Base-by-base conservation (phyloP, 2,329 filamentous ascomycete species). In the Biscogniauxia marginata region DNA sequence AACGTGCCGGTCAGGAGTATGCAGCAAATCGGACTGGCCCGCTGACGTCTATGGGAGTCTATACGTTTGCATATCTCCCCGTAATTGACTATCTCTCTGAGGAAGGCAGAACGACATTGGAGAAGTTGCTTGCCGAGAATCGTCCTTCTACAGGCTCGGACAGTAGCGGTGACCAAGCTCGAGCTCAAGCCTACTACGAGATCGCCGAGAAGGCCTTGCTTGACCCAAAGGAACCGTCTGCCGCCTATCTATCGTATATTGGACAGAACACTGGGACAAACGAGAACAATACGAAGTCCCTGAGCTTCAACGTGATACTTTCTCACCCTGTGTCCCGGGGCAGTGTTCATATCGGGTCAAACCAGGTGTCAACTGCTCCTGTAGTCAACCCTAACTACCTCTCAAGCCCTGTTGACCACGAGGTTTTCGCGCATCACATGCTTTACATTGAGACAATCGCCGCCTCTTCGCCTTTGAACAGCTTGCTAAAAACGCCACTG, bases 1-100 rank as follows among this genome's bases (percentile, higher is more conserved):
- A 23, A 1, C 16, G 57, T n/a, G 59, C 63, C 24, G 59, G 59
- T 54, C n/a, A 57, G 3, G 58, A 61, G 3, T 65, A 60, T 25
- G 8, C 24, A 4, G 25, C 47, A 1, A 52, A 23, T 3, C 44
- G 50, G 4, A 44, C 53, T 13, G 63, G 63, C 0, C 39, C 50
- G 16, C 50, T 65, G 18, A 50, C 61, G 2, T 55, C 58, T 1
- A 30, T 47, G 2, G 61, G 61, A 7, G 34, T 65, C 22, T 19
- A 30, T 2, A 51, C 62, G 8, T 61, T 52, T 11, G 58, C 60
- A 0, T 62, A 58, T 23, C 53, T 62, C 24, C 59, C 61, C 1
- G 53, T 60, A 23, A 30, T 19, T 8, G n/a, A n/a, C n/a, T n/a
- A n/a, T n/a, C n/a, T n/a, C n/a, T 55, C 53, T 7, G n/a, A 21